Evolutionary conservation across 441 rosid species (phyloP).

Genomic region (Populus hybrid): DNA sequence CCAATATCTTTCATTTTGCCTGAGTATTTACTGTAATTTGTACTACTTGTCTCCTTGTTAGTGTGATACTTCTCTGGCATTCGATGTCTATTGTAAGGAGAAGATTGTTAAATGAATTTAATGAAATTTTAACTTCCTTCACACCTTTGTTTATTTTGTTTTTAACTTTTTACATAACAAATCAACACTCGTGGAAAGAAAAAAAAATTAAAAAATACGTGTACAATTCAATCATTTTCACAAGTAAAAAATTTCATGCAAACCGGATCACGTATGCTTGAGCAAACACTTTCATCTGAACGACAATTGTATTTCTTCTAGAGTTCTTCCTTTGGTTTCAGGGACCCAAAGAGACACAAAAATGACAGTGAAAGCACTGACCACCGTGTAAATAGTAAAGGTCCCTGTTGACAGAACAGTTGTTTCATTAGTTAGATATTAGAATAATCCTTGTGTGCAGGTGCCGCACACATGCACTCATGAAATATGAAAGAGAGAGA

Average conservation of each 20-base stretch:
- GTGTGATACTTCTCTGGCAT: not conserved
- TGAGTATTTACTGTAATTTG: not conserved
- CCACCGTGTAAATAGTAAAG: conserved; percentile 58
- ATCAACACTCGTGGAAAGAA: not conserved
- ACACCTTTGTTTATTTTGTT: not conserved
- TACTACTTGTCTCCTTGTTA: not conserved
- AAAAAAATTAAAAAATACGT: not conserved
- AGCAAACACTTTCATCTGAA: conserved; percentile 50
- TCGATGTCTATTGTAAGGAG: not conserved
- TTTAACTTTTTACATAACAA: not conserved
- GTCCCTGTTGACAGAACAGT: conserved; percentile 48
- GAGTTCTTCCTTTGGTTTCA: conserved; percentile 84
- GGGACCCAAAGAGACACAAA: conserved; percentile 77
- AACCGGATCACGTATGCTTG: not conserved
- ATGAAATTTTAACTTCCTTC: not conserved
- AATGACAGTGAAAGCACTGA: conserved; percentile 47
- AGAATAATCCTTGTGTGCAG: conserved; percentile 32
- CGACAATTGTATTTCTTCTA: conserved; percentile 85
- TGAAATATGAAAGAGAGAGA: not conserved
- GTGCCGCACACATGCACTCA: conserved; percentile 47
- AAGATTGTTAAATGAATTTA: not conserved
- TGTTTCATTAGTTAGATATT: not conserved
- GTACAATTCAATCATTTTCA: not conserved
- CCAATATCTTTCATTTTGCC: not conserved
- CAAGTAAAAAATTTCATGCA: not conserved